A percentile compares a stretch with the other conserved stretches of the same genome.
Conservation (phyloP, 176 grass and related monocot genomes). For the Carex myosuroides region DNA sequence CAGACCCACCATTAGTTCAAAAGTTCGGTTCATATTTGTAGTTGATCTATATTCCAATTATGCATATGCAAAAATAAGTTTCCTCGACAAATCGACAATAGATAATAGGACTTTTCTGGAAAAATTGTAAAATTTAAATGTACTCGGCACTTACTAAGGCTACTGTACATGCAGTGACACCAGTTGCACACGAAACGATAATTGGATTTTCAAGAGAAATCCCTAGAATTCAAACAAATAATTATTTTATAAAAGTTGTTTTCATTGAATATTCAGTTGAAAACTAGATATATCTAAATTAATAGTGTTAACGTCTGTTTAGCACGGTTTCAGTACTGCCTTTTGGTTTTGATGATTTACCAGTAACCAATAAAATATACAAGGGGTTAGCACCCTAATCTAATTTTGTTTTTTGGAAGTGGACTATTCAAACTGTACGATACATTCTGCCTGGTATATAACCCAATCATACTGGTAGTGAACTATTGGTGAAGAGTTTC, state of each 20-base stretch:
- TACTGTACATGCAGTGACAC: slow-evolving; percentile 72
- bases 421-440: not conserved
- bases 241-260: not conserved
- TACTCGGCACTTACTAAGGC: slow-evolving; percentile 38
- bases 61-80: not conserved
- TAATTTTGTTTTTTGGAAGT: not conserved
- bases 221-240: slow-evolving; percentile 35
- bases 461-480: not conserved
- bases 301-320: not conserved
- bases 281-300: not conserved
- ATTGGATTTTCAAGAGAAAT: slow-evolving; percentile 57
- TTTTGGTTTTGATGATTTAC: not conserved
- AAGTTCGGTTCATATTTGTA: not conserved
- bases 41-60: not conserved
- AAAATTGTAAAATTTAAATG: not conserved
- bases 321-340: not conserved
- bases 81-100: no score
- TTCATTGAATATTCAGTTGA: not conserved
- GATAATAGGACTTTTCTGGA: not conserved
- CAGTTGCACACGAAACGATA: slow-evolving; percentile 48
- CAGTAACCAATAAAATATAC: not conserved
- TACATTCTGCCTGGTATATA: not conserved
- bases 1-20: not conserved
- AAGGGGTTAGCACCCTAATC: not conserved
- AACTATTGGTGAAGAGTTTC: not conserved